Evolutionary conservation across 257 asterid species (phyloP).

Genomic region (Haberlea rhodopensis): DNA sequence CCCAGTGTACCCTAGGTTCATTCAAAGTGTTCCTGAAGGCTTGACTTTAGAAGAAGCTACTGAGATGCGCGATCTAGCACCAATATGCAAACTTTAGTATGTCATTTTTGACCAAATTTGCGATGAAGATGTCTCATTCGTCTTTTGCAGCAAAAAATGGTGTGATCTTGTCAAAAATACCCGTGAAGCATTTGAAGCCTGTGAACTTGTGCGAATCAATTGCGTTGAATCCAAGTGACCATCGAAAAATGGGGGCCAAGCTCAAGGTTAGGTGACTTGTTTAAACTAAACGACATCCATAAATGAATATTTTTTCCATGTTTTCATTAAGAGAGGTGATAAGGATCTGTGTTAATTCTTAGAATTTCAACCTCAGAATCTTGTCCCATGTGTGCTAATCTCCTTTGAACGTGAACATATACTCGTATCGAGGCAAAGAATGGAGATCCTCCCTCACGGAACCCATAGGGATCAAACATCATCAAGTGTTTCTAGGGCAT

Average conservation of each 20-base stretch:
- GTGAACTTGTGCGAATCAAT: conserved; percentile 78
- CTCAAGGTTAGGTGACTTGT: conserved; percentile 55
- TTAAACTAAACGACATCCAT: background rate
- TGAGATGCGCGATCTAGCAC: conserved; percentile 62
- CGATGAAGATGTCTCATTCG: conserved; percentile 13
- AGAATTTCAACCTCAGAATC: conserved; percentile 61
- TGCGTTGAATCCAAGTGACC: conserved; percentile 81
- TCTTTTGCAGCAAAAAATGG: conserved; percentile 82
- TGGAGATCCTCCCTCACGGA: conserved; percentile 63
- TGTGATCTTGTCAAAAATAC: conserved; percentile 69
- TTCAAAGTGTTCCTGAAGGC: conserved; percentile 68
- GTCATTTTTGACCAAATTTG: conserved; percentile 17
- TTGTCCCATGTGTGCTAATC: conserved; percentile 85
- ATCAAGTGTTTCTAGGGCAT: conserved; percentile 28
- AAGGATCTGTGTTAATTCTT: conserved; percentile 11
- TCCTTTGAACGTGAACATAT: conserved; percentile 83
- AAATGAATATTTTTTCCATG: background rate
- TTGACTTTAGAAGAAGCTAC: conserved; percentile 77
- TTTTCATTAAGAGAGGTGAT: background rate
- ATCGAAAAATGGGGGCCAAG: conserved; percentile 83
- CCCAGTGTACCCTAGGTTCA: conserved; percentile 87
- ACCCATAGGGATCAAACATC: conserved; percentile 31
- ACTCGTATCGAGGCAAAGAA: conserved; percentile 81
- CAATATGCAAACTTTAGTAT: conserved; percentile 87
- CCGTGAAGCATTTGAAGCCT: conserved; percentile 89